phyloP scores from a whole-genome alignment of 768 basidiomycete species.

The Boletus eberwhitei region DNA sequence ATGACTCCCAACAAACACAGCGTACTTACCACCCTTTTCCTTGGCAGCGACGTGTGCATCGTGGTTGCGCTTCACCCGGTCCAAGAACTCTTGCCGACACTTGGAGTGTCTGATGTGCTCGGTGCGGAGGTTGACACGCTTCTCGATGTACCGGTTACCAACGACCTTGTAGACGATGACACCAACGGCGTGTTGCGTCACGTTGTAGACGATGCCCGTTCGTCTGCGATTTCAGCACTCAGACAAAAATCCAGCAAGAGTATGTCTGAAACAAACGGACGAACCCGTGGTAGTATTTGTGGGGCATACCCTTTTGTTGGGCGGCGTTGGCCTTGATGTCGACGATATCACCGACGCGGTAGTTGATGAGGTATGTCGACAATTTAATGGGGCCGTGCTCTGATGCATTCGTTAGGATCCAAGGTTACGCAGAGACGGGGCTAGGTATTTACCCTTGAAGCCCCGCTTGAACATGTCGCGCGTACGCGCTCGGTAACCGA shows the following conservation, averaged over 20 bases:
- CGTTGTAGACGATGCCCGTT: conserved; percentile 98
- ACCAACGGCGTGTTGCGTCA: conserved; percentile 90
- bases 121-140: conserved; percentile 96
- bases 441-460: conserved; percentile 79
- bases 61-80: conserved; percentile 91
- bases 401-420: conserved; percentile 30
- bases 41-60: conserved; percentile 79
- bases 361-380: conserved; percentile 91
- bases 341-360: conserved; percentile 96
- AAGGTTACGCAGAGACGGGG: conserved; percentile 3
- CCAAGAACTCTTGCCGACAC: conserved; percentile 96
- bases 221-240: conserved; percentile 50
- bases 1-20: neutral
- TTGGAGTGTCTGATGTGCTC: conserved; percentile 97
- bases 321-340: conserved; percentile 99
- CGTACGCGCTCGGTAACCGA: conserved; percentile 99
- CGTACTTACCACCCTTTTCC: conserved; percentile 75
- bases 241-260: neutral
- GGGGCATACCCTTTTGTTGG: conserved; percentile 99
- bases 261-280: conserved; percentile 31
- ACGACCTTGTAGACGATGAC: conserved; percentile 98
- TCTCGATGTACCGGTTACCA: conserved; percentile 98
- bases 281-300: conserved; percentile 97
- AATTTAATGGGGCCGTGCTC: conserved; percentile 88
- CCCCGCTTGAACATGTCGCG: conserved; percentile 99